phyloP scores from a whole-genome alignment of 106 monocot genomes.

The Dioscorea dumetorum region DNA sequence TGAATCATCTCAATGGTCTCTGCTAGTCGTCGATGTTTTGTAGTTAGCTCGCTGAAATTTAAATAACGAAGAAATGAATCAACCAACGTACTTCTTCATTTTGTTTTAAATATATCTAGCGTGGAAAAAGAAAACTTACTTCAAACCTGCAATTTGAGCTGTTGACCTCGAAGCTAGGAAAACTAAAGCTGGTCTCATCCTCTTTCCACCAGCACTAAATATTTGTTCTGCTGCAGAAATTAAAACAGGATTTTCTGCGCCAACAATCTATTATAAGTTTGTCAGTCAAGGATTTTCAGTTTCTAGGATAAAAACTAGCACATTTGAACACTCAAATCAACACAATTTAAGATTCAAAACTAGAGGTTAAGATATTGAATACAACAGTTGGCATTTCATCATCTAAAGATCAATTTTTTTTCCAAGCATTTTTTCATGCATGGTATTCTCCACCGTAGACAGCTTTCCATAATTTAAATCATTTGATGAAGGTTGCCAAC shows the following conservation, averaged over 20 bases:
- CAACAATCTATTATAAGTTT: conserved; percentile 59
- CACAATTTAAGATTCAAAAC: no score
- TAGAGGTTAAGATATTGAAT: no score
- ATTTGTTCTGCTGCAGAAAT: conserved; percentile 96
- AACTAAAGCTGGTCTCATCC: conserved; percentile 87
- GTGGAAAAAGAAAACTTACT: conserved; percentile 39
- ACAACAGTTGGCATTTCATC: no score
- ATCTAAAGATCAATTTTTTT: no score
- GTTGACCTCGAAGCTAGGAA: conserved; percentile 93
- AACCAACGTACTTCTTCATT: no score
- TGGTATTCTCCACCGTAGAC: no score
- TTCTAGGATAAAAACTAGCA: no score
- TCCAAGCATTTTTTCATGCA: no score
- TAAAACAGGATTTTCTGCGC: conserved; percentile 92
- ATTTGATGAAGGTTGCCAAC: no score
- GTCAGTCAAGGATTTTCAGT: conserved; percentile 10
- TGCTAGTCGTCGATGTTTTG: conserved; percentile 75
- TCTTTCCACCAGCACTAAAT: conserved; percentile 96
- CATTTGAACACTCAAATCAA: no score
- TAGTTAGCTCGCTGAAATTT: conserved; percentile 65
- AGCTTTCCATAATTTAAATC: no score
- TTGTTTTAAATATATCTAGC: no score
- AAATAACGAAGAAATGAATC: conserved; percentile 10
- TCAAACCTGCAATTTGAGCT: conserved; percentile 53
- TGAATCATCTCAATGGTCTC: conserved; percentile 99